phyloP scores from a whole-genome alignment of 176 grass and related monocot genomes.

The Musa beccarii region DNA sequence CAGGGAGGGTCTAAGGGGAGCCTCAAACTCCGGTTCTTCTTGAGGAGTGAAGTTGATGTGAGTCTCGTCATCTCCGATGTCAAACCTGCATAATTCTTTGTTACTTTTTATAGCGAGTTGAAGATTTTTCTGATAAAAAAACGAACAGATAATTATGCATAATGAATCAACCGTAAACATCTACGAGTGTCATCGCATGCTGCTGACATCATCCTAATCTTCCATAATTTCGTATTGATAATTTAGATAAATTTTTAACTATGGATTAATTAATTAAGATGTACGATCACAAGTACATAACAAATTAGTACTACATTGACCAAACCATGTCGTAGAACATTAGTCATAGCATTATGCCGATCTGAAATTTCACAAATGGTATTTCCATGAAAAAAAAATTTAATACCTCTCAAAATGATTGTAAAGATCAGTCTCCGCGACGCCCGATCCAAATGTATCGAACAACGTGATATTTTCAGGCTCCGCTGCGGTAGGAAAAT shows the following conservation, averaged over 20 bases:
- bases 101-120: too few relatives aligned
- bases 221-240: too few relatives aligned
- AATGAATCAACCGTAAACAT: too few relatives aligned
- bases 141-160: neutral
- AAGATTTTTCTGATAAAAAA: neutral
- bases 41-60: constrained; percentile 47
- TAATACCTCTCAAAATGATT: constrained; percentile 76
- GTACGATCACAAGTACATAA: constrained; percentile 13
- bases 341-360: too few relatives aligned
- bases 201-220: too few relatives aligned
- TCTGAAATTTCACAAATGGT: neutral
- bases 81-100: constrained; percentile 40
- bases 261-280: neutral
- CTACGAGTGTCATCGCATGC: too few relatives aligned
- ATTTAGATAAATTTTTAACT: too few relatives aligned
- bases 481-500: constrained; percentile 40
- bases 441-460: constrained; percentile 44
- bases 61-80: constrained; percentile 76
- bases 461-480: constrained; percentile 61
- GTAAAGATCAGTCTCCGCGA: constrained; percentile 41
- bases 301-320: constrained; percentile 7
- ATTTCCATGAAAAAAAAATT: constrained; percentile 13
- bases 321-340: neutral
- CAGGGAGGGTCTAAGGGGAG: constrained; percentile 44
- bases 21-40: constrained; percentile 35